Percentiles rank a stretch among this genome's conserved stretches.
Conservation (phyloP, 2,329 filamentous ascomycete genomes). For the Dactylella cylindrospora region DNA sequence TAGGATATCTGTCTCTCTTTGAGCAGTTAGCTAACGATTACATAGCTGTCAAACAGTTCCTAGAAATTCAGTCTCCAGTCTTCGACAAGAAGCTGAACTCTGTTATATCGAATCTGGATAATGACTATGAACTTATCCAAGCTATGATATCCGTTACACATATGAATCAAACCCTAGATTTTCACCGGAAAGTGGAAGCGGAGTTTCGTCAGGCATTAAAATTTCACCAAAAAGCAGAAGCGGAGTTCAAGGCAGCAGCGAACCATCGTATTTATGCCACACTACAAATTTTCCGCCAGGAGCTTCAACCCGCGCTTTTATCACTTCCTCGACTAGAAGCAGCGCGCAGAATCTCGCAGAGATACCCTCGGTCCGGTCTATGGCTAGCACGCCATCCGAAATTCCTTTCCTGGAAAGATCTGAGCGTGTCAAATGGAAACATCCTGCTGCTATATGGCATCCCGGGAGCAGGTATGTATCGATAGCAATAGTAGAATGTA, state of each 20-base stretch:
- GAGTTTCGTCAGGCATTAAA: no score
- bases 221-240: no score
- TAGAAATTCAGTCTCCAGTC: background rate
- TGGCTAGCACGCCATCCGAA: conserved; percentile 3
- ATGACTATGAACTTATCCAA: conserved; percentile 4
- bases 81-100: conserved; percentile 4
- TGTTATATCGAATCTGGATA: conserved; percentile 3
- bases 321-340: background rate
- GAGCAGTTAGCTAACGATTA: background rate
- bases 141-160: background rate
- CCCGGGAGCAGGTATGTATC: conserved; percentile 4
- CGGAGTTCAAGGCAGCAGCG: conserved; percentile 4
- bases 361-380: background rate
- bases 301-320: background rate
- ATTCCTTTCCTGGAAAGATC: background rate
- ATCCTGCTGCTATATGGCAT: conserved; percentile 9
- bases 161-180: background rate
- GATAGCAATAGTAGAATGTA: background rate
- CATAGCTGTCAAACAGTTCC: background rate
- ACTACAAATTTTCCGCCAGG: conserved; percentile 4
- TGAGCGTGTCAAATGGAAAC: background rate
- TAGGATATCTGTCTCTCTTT: background rate
- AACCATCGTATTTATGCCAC: background rate
- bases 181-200: conserved; percentile 6
- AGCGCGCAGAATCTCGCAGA: background rate